phyloP scores from a whole-genome alignment of 257 asterid species.

The Buddleja alternifolia region DNA sequence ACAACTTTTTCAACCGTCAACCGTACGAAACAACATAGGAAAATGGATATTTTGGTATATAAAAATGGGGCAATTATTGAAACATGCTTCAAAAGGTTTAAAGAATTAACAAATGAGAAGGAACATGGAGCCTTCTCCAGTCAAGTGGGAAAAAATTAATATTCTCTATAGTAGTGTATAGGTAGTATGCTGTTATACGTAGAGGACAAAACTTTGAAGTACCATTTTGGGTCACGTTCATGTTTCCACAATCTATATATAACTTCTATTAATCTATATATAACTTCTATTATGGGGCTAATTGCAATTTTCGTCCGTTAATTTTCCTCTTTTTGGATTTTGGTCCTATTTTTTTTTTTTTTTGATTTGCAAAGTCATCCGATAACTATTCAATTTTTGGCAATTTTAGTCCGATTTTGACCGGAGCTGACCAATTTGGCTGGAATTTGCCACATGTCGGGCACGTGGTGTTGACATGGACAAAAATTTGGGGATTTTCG shows the following conservation, averaged over 20 bases:
- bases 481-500: too few relatives aligned
- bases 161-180: not conserved
- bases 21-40: constrained; percentile 30
- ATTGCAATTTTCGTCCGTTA: too few relatives aligned
- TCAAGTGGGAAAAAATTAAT: not conserved
- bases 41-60: constrained; percentile 1
- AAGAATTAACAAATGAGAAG: constrained; percentile 12
- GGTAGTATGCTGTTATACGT: not conserved
- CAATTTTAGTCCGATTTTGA: too few relatives aligned
- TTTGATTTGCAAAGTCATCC: too few relatives aligned
- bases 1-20: constrained; percentile 7
- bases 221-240: not conserved
- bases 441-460: too few relatives aligned
- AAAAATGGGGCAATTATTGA: not conserved
- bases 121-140: constrained; percentile 16
- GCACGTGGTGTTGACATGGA: too few relatives aligned
- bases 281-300: too few relatives aligned
- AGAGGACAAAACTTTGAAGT: not conserved
- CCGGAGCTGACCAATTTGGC: too few relatives aligned
- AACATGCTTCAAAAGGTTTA: not conserved
- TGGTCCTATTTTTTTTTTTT: too few relatives aligned
- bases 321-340: too few relatives aligned
- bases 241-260: not conserved
- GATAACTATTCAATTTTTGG: too few relatives aligned
- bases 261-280: too few relatives aligned